phyloP scores from a whole-genome alignment of 2,329 filamentous ascomycete genomes.

The Simplicillium sp. region DNA sequence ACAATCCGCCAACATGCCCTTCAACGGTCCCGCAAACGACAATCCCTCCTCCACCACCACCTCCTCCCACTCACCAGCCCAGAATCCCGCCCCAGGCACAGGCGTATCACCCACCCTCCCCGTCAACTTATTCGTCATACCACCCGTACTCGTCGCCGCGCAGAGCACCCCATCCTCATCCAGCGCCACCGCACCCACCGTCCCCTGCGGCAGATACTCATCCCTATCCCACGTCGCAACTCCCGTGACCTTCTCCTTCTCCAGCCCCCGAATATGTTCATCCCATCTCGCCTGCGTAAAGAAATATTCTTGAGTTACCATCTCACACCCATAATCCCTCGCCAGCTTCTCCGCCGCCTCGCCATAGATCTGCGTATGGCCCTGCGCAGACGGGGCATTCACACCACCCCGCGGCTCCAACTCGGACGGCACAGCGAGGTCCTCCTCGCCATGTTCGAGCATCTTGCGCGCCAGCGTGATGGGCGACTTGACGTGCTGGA shows the following conservation, averaged over 20 bases:
- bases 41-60: conserved; percentile 19
- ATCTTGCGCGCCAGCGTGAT: conserved; percentile 64
- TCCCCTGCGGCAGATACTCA: conserved; percentile 72
- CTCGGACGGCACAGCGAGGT: conserved; percentile 35
- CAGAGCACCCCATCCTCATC: conserved; percentile 69
- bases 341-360: conserved; percentile 61
- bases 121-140: conserved; percentile 80
- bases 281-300: conserved; percentile 73
- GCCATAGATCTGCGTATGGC: conserved; percentile 63
- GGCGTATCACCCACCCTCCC: conserved; percentile 83
- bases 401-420: conserved; percentile 12
- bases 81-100: conserved; percentile 74
- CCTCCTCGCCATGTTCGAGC: conserved; percentile 55
- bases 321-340: conserved; percentile 55
- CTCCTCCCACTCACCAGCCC: conserved; percentile 75
- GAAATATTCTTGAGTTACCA: conserved; percentile 63
- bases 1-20: conserved; percentile 47
- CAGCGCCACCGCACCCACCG: conserved; percentile 72
- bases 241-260: conserved; percentile 14
- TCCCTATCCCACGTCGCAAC: conserved; percentile 44
- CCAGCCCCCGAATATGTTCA: conserved; percentile 55
- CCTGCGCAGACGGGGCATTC: conserved; percentile 48
- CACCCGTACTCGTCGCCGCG: conserved; percentile 59
- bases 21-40: conserved; percentile 25
- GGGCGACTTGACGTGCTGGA: conserved; percentile 69